Conservation (phyloP, 1,284 basidiomycete species). For the Moniliophthora roreri region DNA sequence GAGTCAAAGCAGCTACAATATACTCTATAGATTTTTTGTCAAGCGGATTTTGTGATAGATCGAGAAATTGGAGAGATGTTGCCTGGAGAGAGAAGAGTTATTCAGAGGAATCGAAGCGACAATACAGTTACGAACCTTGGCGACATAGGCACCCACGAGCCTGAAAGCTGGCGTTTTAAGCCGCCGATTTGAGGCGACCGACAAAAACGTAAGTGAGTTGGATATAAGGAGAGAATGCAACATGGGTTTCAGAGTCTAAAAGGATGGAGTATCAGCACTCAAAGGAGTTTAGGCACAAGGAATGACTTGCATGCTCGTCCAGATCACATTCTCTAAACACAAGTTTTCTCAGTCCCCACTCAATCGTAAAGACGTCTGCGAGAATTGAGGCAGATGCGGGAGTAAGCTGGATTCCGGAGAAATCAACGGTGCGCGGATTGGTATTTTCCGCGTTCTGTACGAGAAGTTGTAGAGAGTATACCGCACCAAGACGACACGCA, state of each 20-base stretch:
- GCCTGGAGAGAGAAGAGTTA: conserved; percentile 9
- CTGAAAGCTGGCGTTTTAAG: conserved; percentile 81
- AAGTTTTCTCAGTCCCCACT: conserved; percentile 86
- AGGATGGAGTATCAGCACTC: too few relatives aligned
- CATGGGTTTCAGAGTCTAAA: conserved; percentile 82
- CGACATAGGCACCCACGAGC: conserved; percentile 78
- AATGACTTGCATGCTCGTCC: conserved; percentile 67
- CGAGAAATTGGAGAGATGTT: conserved; percentile 62
- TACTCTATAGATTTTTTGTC: conserved; percentile 87
- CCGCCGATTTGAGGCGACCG: conserved; percentile 84
- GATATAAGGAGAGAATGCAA: conserved; percentile 90
- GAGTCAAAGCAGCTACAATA: conserved; percentile 65
- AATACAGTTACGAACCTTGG: conserved; percentile 48
- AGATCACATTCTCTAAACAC: conserved; percentile 81
- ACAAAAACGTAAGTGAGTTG: conserved; percentile 79
- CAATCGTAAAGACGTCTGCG: conserved; percentile 86
- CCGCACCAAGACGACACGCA: conserved; percentile 17
- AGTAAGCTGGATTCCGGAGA: conserved; percentile 77
- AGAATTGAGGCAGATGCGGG: conserved; percentile 73
- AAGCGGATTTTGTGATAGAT: conserved; percentile 85
- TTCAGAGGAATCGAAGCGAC: neutral
- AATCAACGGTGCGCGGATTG: conserved; percentile 69
- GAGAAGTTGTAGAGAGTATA: conserved; percentile 7
- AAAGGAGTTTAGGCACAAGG: too few relatives aligned
- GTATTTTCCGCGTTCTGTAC: conserved; percentile 55